phyloP scores from a whole-genome alignment of 1,284 basidiomycete genomes.

The Ganoderma sp. region DNA sequence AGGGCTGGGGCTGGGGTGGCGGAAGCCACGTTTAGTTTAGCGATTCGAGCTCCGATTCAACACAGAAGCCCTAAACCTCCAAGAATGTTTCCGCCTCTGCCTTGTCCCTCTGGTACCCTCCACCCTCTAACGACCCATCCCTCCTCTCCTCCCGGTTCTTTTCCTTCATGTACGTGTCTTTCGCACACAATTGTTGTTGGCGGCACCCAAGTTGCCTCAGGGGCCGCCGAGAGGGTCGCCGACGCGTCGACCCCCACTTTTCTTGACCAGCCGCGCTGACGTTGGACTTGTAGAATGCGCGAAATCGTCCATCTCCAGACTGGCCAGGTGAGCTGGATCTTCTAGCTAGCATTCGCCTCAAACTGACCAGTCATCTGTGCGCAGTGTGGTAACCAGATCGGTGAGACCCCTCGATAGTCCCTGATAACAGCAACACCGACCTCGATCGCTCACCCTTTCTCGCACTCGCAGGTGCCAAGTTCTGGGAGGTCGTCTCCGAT shows the following conservation, averaged over 20 bases:
- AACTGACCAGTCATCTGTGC: conserved; percentile 24
- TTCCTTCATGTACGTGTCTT: conserved; percentile 39
- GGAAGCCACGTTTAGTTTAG: conserved; percentile 29
- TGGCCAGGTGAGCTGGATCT: conserved; percentile 72
- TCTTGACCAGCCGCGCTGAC: conserved; percentile 38
- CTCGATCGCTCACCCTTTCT: conserved; percentile 21
- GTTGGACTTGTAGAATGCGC: conserved; percentile 73
- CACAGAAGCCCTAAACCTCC: conserved; percentile 37
- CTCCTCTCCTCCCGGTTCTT: conserved; percentile 34
- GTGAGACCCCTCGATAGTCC: conserved; percentile 48
- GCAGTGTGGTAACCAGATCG: conserved; percentile 98
- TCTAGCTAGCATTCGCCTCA: conserved; percentile 29
- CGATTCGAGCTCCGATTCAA: conserved; percentile 37
- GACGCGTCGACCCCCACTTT: conserved; percentile 26
- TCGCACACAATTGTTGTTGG: not conserved
- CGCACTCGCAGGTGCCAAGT: conserved; percentile 81
- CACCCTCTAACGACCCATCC: conserved; percentile 38
- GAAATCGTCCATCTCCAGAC: conserved; percentile 98
- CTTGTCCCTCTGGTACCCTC: conserved; percentile 40
- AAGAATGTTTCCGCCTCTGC: conserved; percentile 38
- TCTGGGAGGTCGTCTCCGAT: conserved; percentile 98
- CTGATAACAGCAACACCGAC: conserved; percentile 24
- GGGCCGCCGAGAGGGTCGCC: not conserved
- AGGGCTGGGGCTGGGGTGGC: conserved; percentile 14
- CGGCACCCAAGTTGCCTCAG: conserved; percentile 3